Percentiles rank a stretch among this genome's conserved stretches.
Conservation (phyloP, 495 filamentous ascomycete genomes). For the Penicillium fimorum region DNA sequence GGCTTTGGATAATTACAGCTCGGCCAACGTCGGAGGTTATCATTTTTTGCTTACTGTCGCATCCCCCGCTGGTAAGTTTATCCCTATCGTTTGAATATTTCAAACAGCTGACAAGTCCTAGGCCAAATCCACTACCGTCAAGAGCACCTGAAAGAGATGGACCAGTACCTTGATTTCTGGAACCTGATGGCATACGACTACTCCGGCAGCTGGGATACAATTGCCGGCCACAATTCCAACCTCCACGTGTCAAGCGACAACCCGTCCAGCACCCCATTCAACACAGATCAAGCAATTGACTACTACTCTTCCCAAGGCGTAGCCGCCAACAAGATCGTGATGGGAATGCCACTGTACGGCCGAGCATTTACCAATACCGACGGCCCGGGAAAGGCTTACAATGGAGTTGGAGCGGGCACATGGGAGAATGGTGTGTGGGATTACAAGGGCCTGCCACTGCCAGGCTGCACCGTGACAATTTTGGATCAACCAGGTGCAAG, state of each 20-base stretch:
- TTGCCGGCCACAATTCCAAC: constrained; percentile 74
- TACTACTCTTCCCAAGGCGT: constrained; percentile 67
- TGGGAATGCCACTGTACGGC: constrained; percentile 87
- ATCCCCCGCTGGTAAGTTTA: constrained; percentile 44
- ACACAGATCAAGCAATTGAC: constrained; percentile 58
- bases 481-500: constrained; percentile 44
- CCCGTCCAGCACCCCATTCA: constrained; percentile 64
- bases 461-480: constrained; percentile 26
- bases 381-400: constrained; percentile 67
- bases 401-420: constrained; percentile 62
- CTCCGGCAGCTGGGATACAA: constrained; percentile 66
- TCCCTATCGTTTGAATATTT: background rate
- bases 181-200: constrained; percentile 83
- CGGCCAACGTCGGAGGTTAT: constrained; percentile 40
- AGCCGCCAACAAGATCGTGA: constrained; percentile 63
- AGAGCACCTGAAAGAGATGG: constrained; percentile 61
- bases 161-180: constrained; percentile 62
- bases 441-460: constrained; percentile 59
- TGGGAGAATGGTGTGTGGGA: constrained; percentile 82
- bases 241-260: constrained; percentile 54
- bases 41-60: constrained; percentile 72
- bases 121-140: constrained; percentile 61
- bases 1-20: constrained; percentile 63
- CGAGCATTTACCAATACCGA: constrained; percentile 70
- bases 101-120: constrained; percentile 24